Percentiles rank a stretch among this genome's conserved stretches.
phyloP scores from a whole-genome alignment of 441 rosid genomes.

The Pelargonium fulgidum region DNA sequence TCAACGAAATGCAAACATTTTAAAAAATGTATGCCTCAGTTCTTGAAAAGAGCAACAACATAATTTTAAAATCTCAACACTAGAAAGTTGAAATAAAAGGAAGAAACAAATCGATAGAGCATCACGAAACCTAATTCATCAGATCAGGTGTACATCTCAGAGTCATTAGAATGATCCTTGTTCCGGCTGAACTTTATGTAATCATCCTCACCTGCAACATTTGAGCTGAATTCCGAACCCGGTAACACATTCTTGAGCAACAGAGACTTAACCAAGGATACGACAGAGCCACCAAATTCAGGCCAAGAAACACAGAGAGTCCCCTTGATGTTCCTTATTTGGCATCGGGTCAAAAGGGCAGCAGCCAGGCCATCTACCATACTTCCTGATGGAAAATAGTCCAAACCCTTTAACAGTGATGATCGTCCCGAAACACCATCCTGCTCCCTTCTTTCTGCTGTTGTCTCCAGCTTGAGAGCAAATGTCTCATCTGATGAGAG shows the following conservation, averaged over 20 bases:
- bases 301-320: slow-evolving; percentile 77
- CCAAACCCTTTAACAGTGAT: slow-evolving; percentile 40
- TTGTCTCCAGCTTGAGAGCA: slow-evolving; percentile 81
- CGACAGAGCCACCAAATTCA: slow-evolving; percentile 42
- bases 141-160: slow-evolving; percentile 54
- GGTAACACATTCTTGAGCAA: slow-evolving; percentile 45
- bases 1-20: background rate
- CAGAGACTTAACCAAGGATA: slow-evolving; percentile 41
- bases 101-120: no score
- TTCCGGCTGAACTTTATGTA: slow-evolving; percentile 23
- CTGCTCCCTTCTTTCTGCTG: slow-evolving; percentile 42
- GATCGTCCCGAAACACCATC: slow-evolving; percentile 23
- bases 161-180: slow-evolving; percentile 45
- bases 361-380: slow-evolving; percentile 79
- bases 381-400: slow-evolving; percentile 89
- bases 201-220: slow-evolving; percentile 33
- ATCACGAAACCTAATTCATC: background rate
- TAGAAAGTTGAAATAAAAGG: slow-evolving; percentile 2
- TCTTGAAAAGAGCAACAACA: background rate
- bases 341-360: slow-evolving; percentile 67
- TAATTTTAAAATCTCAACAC: background rate
- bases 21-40: background rate
- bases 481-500: slow-evolving; percentile 68
- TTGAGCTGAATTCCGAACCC: slow-evolving; percentile 31
- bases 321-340: slow-evolving; percentile 65